These are phyloP conservation scores for Citrus glauca DNA, from an alignment of 345 rosid genomes.

Conservation along the genomic window DNA sequence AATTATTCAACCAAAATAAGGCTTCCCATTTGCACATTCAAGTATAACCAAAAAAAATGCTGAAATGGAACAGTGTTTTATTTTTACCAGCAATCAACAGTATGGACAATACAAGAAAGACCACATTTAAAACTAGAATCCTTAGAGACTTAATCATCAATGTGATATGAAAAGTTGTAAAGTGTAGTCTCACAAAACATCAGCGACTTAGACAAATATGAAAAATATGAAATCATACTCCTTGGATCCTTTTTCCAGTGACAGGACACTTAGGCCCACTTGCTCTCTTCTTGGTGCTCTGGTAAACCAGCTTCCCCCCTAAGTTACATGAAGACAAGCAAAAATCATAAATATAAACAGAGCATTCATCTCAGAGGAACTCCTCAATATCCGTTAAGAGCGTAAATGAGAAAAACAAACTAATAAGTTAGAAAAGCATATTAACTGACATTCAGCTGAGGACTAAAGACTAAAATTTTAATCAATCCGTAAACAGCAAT, in stretches of 20 bases:
- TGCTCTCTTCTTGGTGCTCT: slow-evolving; percentile 40
- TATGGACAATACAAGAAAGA: not conserved
- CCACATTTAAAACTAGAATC: not conserved
- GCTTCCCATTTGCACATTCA: not conserved
- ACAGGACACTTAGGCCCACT: slow-evolving; percentile 44
- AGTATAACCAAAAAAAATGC: not conserved
- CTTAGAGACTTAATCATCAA: not conserved
- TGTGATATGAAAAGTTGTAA: not conserved
- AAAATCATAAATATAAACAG: not conserved
- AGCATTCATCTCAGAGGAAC: not conserved
- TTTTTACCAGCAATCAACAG: not conserved
- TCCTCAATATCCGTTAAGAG: too few relatives aligned
- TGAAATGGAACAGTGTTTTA: not conserved
- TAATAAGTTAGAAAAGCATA: too few relatives aligned
- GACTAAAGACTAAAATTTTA: too few relatives aligned
- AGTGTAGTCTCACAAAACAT: not conserved
- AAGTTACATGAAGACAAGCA: not conserved
- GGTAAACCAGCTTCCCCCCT: slow-evolving; percentile 44
- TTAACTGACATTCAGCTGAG: too few relatives aligned
- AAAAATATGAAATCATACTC: slow-evolving; percentile 15
- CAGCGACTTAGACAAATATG: not conserved
- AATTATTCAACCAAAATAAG: not conserved
- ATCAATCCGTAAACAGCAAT: too few relatives aligned
- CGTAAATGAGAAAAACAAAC: too few relatives aligned
- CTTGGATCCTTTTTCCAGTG: slow-evolving; percentile 44